phyloP scores from a whole-genome alignment of 164 flowering plant genomes.

The Protea cynaroides region DNA sequence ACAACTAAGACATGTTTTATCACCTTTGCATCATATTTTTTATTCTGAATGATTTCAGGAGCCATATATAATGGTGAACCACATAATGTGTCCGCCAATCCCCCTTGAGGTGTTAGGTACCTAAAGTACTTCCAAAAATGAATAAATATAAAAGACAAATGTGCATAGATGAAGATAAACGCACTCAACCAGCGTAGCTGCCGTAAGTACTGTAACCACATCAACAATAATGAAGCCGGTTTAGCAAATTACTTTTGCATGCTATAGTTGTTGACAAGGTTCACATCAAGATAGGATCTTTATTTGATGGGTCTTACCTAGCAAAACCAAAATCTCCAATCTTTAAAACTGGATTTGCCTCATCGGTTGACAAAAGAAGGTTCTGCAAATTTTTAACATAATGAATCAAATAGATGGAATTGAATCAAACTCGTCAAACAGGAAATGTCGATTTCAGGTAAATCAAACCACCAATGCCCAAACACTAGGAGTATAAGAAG shows the following conservation, averaged over 20 bases:
- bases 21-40: constrained; percentile 66
- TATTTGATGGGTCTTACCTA: constrained; percentile 25
- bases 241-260: no score
- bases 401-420: constrained; percentile 3
- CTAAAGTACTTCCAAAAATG: constrained; percentile 17
- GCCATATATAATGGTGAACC: constrained; percentile 76
- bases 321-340: constrained; percentile 73
- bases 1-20: not conserved
- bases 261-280: not conserved
- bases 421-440: not conserved
- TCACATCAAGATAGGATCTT: not conserved
- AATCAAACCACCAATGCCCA: not conserved
- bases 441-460: not conserved
- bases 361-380: constrained; percentile 37
- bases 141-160: not conserved
- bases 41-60: constrained; percentile 54
- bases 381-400: constrained; percentile 32
- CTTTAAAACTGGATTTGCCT: constrained; percentile 34
- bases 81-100: constrained; percentile 55
- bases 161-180: not conserved
- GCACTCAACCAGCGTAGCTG: no score
- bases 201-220: no score
- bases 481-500: no score
- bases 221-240: no score
- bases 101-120: constrained; percentile 42